A percentile compares a stretch with the other conserved stretches of the same genome.
Conservation (phyloP, 2,329 filamentous ascomycete genomes). For the Raffaelea albimanens region DNA sequence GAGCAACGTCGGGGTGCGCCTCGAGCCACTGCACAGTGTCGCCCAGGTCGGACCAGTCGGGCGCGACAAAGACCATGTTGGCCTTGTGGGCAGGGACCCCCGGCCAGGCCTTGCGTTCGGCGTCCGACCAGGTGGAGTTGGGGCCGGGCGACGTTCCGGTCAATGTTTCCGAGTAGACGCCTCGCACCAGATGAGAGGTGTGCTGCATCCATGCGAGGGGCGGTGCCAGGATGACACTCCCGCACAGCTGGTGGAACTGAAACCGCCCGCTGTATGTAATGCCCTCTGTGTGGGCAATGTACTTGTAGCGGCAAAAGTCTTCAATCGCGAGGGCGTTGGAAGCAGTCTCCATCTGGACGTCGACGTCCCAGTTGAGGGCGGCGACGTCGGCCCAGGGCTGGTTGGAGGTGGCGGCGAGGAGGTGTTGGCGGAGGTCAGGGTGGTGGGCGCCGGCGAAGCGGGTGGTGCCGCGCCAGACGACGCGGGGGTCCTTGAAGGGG, state of each 20-base stretch:
- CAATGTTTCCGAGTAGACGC: slow-evolving; percentile 25
- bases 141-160: slow-evolving; percentile 16
- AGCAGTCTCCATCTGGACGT: too few species aligned
- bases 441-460: slow-evolving; percentile 29
- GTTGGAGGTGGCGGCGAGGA: slow-evolving; percentile 19
- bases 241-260: slow-evolving; percentile 36
- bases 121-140: too few species aligned
- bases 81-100: slow-evolving; percentile 16
- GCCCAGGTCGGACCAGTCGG: slow-evolving; percentile 36
- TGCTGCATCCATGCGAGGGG: slow-evolving; percentile 36
- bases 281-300: slow-evolving; percentile 38
- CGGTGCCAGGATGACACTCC: slow-evolving; percentile 28
- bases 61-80: slow-evolving; percentile 34
- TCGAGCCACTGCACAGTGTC: slow-evolving; percentile 31
- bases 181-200: slow-evolving; percentile 31
- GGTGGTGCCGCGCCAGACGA: slow-evolving; percentile 35
- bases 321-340: slow-evolving; percentile 31
- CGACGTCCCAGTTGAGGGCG: slow-evolving; percentile 20
- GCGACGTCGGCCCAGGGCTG: slow-evolving; percentile 33
- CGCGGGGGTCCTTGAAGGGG: slow-evolving; percentile 23
- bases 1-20: slow-evolving; percentile 25
- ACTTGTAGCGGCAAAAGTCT: slow-evolving; percentile 37
- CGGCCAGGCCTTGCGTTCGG: too few species aligned
- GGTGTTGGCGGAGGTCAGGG: slow-evolving; percentile 22
- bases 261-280: slow-evolving; percentile 39